Base-by-base conservation (phyloP, 306 rosid species). In the Quercus alba region DNA sequence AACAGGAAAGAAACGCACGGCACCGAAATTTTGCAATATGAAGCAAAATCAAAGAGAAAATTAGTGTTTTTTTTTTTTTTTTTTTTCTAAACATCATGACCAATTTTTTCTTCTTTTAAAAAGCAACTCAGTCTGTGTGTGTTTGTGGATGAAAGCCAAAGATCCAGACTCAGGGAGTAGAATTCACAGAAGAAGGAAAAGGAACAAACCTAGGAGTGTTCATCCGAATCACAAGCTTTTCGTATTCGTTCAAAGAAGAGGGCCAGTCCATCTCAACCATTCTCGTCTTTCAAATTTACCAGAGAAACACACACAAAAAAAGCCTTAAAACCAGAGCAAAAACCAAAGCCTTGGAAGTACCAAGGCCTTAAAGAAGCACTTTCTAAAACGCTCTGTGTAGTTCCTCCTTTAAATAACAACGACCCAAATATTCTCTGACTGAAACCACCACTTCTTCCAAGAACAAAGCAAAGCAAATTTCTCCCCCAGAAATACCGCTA, bases 171-270 rank as follows among this genome's bases (percentile, higher is more conserved):
- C 72, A 63, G 70, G 17, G 20, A 7, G 1, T 18, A 44, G 4
- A 76, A 38, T 14, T 8, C 17, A 2, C n/a, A 18, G 67, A 38
- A 14, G 67, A 38, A 72, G 78, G 4, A 17, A 25, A 25, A 77
- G 52, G 66, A 63, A 67, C 77, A 35, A 81, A 95, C 99, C 99
- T 91, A 19, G 99, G 99, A 10, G 96, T 86, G 89, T 86, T 89
- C 97, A 95, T 93, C 51, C 97, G 81, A 58, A 86, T 83, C 6
- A 95, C 70, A 31, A 95, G 99, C 80, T 93, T 95, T 33, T 93
- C 89, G 67, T 87, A 95, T 78, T 93, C 99, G 33, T 88, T 91
- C 73, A 92, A 85, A 85, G 86, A 83, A 49, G 93, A 89, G 25
- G 95, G 84, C 90, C 95, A 83, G 84, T 93, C 98, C 96, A 93